Evolutionary conservation across 164 flowering plant genomes (phyloP), one percentile per base, ranked within the genome.

Genomic region (Tinospora cordifolia): DNA sequence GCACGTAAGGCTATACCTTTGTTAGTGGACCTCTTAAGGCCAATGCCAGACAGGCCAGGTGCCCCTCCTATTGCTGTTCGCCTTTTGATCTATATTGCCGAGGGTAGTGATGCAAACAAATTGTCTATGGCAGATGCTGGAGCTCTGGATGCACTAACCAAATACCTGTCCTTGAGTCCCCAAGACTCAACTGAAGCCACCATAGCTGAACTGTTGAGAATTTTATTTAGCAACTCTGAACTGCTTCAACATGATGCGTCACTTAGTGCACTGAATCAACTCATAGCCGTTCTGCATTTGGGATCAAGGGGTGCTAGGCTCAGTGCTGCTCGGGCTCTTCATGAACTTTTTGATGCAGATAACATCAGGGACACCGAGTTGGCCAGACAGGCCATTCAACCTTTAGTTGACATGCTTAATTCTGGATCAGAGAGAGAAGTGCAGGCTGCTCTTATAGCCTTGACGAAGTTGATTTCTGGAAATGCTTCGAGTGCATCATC

Each of bases 61-160:
- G 97, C 94, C 60, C 95, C 97, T 66, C 85, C 89, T 22, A 60
- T 83, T 81, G 80, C 90, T 69, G 87, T 91, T 71, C 79, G 72
- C 49, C 85, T 91, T 59, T 77, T 91, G 83, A 85, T 81, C 47
- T 81, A 65, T 58, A 81, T 91, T 75, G 97, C 93, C 21, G 89
- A 87, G 73, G 95, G 84, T 69, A 87, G 80, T 84, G 95, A 91
- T 72, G 70, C 84, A 60, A 89, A 89, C 76, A 91, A 91, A 75
- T 71, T 86, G 68, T 71, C 82, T n/a, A 87, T 90, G 87, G 95
- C 93, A 65, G 97, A 91, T 75, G 85, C 95, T 75, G 97, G 97
- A 75, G 97, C 85, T 66, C 70, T 91, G 68, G 97, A 91, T 83
- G 91, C 92, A 70, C 72, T 91, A 64, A 79, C 89, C 6, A 90